These are phyloP conservation scores for Gracilariopsis chorda DNA, from an alignment of 23 red algal genomes.

Conservation along the genomic window DNA sequence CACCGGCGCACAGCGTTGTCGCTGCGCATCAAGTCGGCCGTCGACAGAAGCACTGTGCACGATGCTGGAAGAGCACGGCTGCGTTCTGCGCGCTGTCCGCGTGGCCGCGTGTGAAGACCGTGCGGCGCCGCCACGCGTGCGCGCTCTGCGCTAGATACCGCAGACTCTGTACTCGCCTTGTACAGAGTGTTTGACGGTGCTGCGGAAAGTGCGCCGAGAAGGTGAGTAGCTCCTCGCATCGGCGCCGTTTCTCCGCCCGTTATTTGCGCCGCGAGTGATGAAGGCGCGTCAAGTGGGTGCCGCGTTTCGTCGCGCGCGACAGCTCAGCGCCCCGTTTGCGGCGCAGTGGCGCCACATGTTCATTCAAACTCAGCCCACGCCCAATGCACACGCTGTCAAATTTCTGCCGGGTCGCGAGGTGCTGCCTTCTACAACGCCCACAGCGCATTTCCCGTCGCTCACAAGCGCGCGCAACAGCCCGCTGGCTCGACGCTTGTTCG, in stretches of 20 bases:
- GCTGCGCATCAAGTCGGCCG: no score
- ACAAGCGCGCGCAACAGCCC: slow-evolving; percentile 43
- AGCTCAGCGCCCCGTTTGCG: not conserved
- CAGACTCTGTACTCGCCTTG: no score
- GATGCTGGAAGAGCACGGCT: not conserved
- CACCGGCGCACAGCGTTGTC: not conserved
- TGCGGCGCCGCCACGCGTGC: not conserved
- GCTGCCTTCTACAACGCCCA: slow-evolving; percentile 57
- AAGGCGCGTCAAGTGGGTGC: no score
- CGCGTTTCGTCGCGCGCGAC: not conserved
- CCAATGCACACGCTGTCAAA: slow-evolving; percentile 95
- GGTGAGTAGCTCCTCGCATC: no score
- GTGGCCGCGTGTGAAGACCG: not conserved
- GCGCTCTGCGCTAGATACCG: not conserved
- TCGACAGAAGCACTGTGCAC: no score
- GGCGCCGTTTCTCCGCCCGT: no score
- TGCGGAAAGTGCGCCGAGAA: no score
- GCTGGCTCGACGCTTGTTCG: slow-evolving; percentile 82
- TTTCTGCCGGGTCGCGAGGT: slow-evolving; percentile 94
- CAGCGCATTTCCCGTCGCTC: slow-evolving; percentile 74
- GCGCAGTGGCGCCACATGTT: slow-evolving; percentile 57
- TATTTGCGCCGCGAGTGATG: no score
- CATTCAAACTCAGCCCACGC: slow-evolving; percentile 92
- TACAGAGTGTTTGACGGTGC: not conserved
- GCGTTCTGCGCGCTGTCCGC: not conserved